Evolutionary conservation across 441 rosid species (phyloP).

Genomic region (Monsonia emarginata): DNA sequence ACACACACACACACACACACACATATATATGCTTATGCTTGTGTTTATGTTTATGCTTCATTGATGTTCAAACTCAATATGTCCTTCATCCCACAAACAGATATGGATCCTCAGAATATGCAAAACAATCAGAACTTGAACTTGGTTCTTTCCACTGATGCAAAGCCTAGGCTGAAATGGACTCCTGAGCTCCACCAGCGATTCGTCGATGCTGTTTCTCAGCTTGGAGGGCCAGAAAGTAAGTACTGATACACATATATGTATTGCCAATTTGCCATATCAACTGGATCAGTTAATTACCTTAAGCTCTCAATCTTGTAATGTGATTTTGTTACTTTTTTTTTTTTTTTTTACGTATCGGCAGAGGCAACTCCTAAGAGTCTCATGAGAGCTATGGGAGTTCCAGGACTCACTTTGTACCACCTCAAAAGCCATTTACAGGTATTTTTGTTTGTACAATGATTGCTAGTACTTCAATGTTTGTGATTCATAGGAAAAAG

Average conservation of each 20-base stretch:
- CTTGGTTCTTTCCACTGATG: conserved; percentile 73
- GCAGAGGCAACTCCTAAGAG: conserved; percentile 96
- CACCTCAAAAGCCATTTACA: conserved; percentile 98
- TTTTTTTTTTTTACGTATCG: too few relatives aligned
- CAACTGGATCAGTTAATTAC: too few relatives aligned
- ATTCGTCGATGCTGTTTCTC: conserved; percentile 67
- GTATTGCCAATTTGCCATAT: too few relatives aligned
- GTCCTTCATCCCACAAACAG: conserved; percentile 15
- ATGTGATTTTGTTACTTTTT: too few relatives aligned
- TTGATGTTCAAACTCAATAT: conserved; percentile 9
- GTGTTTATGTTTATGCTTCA: conserved; percentile 18
- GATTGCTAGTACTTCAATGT: conserved; percentile 7
- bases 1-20: background rate
- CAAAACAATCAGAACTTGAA: conserved; percentile 52
- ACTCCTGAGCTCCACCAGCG: conserved; percentile 76
- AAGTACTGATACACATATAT: conserved; percentile 12
- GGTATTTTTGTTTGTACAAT: conserved; percentile 37
- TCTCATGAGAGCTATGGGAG: conserved; percentile 72
- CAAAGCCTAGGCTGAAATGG: conserved; percentile 95
- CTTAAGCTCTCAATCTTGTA: too few relatives aligned
- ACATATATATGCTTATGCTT: background rate
- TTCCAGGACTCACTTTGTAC: conserved; percentile 84
- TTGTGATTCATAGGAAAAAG: conserved; percentile 1
- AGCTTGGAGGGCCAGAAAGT: conserved; percentile 89
- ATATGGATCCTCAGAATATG: conserved; percentile 31